Evolutionary conservation across 495 filamentous ascomycete genomes (phyloP), one percentile per base, ranked within the genome.

Genomic region (Lasiosphaeria ovina): DNA sequence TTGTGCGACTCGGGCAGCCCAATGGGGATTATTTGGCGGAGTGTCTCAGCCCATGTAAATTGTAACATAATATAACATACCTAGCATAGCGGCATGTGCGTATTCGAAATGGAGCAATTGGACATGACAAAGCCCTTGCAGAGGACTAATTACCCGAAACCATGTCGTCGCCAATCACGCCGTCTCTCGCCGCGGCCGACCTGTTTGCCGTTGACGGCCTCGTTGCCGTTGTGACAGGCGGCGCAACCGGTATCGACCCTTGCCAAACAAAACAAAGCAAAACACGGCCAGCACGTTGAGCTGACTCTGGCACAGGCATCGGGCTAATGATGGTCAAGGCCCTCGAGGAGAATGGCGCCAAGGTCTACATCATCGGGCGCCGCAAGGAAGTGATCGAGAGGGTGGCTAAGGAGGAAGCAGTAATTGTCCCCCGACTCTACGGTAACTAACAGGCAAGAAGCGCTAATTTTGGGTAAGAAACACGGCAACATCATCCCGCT

Each of bases 351-450:
- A 84, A 84, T 61, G 86, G 86, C 6, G 62, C 69, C 10, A 86
- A 82, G 70, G 81, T 89, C 38, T 89, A 86, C 74, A 85, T 89
- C 61, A 59, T 87, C 35, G 85, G 84, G 24, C 74, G 87, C 11
- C 77, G 84, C 11, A 64, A 72, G 54, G 77, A 84, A 32, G 63
- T 47, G 12, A 47, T 47, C 44, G 12, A 5, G 44, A 14, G 44
- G 12, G 16, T 14, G 44, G 12, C 12, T 0, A 47, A 47, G 12
- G 12, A 42, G 14, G 8, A 8, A 42, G 38, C 38, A 8, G 38
- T 47, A 4, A 11, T 3, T 47, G 12, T 4, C 16, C 44, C 16
- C 16, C 44, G 1, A 42, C 8, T 42, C 38, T 24, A 42, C 38
- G 7, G 38, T 8, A 42, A 14, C 38, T 42, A 42, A 42, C 38